A percentile compares a stretch with the other conserved stretches of the same genome.
These are phyloP conservation scores for Paecilomyces formosus DNA, from an alignment of 2,329 filamentous ascomycete genomes.

Conservation along the genomic window DNA sequence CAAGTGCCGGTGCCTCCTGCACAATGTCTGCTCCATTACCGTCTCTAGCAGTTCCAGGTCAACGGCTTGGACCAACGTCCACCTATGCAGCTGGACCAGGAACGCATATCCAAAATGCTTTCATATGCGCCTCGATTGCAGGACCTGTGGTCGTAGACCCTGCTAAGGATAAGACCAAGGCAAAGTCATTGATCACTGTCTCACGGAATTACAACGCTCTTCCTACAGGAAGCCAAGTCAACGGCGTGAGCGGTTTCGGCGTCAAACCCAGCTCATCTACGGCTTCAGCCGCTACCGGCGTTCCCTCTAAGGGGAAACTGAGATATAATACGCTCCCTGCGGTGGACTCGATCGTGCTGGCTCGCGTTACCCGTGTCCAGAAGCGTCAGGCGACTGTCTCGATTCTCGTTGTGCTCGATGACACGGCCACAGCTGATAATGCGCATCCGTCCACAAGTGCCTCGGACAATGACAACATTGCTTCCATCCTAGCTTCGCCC, in stretches of 20 bases:
- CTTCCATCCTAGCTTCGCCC: conserved; percentile 28
- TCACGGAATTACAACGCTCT: conserved; percentile 12
- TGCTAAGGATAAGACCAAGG: conserved; percentile 24
- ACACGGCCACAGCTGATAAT: conserved; percentile 11
- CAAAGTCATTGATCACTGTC: conserved; percentile 34
- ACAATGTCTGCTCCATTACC: conserved; percentile 27
- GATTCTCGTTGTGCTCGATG: conserved; percentile 72
- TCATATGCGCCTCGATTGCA: conserved; percentile 74
- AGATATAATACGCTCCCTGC: conserved; percentile 71
- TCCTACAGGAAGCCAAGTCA: background rate
- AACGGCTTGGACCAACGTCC: conserved; percentile 61
- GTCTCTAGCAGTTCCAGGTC: conserved; percentile 69
- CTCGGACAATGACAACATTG: conserved; percentile 31
- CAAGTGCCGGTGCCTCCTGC: background rate
- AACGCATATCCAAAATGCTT: conserved; percentile 69
- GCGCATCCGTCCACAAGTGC: conserved; percentile 13
- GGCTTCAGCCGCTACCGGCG: conserved; percentile 1
- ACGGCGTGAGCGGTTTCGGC: background rate
- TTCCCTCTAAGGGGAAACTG: conserved; percentile 21
- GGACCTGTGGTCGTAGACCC: conserved; percentile 58
- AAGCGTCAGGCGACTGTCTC: conserved; percentile 77
- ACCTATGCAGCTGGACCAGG: conserved; percentile 70
- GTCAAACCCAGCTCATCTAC: background rate
- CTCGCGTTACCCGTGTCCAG: conserved; percentile 76
- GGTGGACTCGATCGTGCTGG: conserved; percentile 73